A percentile compares a stretch with the other conserved stretches of the same genome.
Evolutionary conservation across 1,284 basidiomycete genomes (phyloP).

Genomic region (Takashimella koratensis): DNA sequence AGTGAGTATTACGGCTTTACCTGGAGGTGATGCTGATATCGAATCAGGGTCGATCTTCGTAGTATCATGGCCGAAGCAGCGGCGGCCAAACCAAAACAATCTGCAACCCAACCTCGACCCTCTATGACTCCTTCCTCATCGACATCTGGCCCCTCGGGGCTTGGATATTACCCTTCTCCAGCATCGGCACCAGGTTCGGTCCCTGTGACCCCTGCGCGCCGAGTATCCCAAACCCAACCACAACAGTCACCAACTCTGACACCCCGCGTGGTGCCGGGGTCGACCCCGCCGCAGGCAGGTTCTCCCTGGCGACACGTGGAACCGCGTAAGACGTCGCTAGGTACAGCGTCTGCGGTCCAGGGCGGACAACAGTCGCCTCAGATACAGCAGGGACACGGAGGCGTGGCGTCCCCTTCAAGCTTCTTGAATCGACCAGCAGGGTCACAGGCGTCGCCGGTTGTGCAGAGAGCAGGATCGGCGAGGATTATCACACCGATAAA

Average conservation of each 20-base stretch:
- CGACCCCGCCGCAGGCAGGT: slow-evolving; percentile 1
- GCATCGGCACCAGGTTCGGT: slow-evolving; percentile 2
- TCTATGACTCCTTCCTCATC: slow-evolving; percentile 19
- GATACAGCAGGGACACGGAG: background rate
- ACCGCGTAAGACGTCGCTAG: slow-evolving; percentile 23
- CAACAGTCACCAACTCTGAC: background rate
- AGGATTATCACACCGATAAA: slow-evolving; percentile 13
- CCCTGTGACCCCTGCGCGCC: slow-evolving; percentile 1
- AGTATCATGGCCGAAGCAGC: slow-evolving; percentile 74
- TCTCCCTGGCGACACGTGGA: slow-evolving; percentile 33
- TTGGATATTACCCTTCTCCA: background rate
- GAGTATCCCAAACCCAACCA: slow-evolving; percentile 5
- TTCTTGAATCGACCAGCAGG: slow-evolving; percentile 12
- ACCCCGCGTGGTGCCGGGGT: background rate
- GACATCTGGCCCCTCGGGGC: background rate
- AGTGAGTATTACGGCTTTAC: slow-evolving; percentile 46
- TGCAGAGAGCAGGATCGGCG: slow-evolving; percentile 5
- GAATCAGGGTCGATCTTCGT: slow-evolving; percentile 69
- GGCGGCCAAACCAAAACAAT: slow-evolving; percentile 17
- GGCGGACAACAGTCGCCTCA: slow-evolving; percentile 18
- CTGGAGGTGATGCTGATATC: slow-evolving; percentile 5
- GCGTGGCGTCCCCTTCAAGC: background rate
- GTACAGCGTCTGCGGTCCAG: slow-evolving; percentile 32
- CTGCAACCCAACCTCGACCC: slow-evolving; percentile 11
- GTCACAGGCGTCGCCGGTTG: slow-evolving; percentile 16